Conservation (phyloP, 2,329 filamentous ascomycete genomes). For the Phialophora macrospora region DNA sequence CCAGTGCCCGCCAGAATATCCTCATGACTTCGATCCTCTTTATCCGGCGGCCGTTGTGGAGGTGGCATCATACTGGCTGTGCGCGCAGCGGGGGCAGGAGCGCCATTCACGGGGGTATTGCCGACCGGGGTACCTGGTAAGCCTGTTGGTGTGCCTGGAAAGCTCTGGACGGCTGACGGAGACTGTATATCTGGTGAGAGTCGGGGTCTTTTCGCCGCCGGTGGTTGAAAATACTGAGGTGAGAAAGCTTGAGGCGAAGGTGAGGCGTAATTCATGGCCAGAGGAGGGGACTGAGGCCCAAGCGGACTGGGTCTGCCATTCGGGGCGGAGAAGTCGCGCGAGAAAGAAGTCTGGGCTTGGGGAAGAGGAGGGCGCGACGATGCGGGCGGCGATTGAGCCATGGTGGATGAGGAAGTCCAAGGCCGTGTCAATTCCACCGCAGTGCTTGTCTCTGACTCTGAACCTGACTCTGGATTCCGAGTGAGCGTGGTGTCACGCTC, state of each 20-base stretch:
- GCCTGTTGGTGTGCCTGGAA: slow-evolving; percentile 47
- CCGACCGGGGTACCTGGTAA: slow-evolving; percentile 33
- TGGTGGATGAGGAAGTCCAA: slow-evolving; percentile 16
- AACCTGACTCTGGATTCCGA: slow-evolving; percentile 26
- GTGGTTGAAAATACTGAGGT: slow-evolving; percentile 54
- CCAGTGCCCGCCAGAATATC: slow-evolving; percentile 35
- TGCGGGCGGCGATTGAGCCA: slow-evolving; percentile 36
- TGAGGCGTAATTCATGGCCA: slow-evolving; percentile 56
- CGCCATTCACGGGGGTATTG: slow-evolving; percentile 56
- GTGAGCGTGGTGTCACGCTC: slow-evolving; percentile 36
- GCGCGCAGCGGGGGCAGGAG: slow-evolving; percentile 55
- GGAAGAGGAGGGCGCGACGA: slow-evolving; percentile 35
- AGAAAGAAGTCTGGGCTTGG: slow-evolving; percentile 33
- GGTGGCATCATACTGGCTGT: slow-evolving; percentile 62
- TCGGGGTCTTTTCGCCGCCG: slow-evolving; percentile 74
- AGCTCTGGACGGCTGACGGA: slow-evolving; percentile 52
- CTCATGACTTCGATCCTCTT: slow-evolving; percentile 36
- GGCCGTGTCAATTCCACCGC: slow-evolving; percentile 24
- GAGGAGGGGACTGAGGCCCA: slow-evolving; percentile 36
- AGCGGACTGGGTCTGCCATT: slow-evolving; percentile 36
- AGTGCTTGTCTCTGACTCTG: slow-evolving; percentile 22
- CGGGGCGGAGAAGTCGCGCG: slow-evolving; percentile 31
- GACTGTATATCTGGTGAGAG: slow-evolving; percentile 72
- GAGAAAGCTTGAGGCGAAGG: slow-evolving; percentile 67
- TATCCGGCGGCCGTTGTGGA: slow-evolving; percentile 60